A percentile compares a stretch with the other conserved stretches of the same genome.
Evolutionary conservation across 441 rosid species (phyloP).

Genomic region (Daphne laureola): DNA sequence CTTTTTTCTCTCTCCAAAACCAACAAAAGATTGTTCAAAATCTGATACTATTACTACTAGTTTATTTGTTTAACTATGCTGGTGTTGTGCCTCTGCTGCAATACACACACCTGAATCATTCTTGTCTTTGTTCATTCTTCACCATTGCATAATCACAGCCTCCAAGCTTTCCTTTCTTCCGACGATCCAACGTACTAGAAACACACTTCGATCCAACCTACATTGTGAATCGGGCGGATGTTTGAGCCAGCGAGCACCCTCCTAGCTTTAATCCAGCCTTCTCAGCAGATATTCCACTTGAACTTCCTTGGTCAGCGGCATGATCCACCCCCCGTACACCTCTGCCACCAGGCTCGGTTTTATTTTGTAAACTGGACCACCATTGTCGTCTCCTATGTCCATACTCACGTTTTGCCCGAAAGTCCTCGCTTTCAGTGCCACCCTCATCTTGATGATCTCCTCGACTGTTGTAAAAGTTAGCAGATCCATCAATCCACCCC

Average conservation of each 20-base stretch:
- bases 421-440: constrained; percentile 59
- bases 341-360: constrained; percentile 62
- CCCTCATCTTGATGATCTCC: constrained; percentile 63
- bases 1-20: no score
- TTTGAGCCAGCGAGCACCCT: no score
- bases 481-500: constrained; percentile 46
- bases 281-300: constrained; percentile 75
- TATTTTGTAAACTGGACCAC: constrained; percentile 58
- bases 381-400: constrained; percentile 21
- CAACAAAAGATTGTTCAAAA: no score
- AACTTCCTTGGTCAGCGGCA: constrained; percentile 94
- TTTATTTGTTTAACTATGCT: no score
- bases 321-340: constrained; percentile 80
- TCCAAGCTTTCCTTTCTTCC: no score
- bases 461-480: constrained; percentile 68
- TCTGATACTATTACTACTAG: no score
- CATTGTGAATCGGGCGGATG: no score
- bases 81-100: no score
- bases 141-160: no score
- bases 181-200: no score
- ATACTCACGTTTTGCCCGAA: constrained; percentile 62
- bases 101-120: no score
- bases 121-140: no score
- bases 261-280: constrained; percentile 75
- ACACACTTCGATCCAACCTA: neutral